A percentile compares a stretch with the other conserved stretches of the same genome.
These are phyloP conservation scores for Scopulariopsis brevicaulis DNA, from an alignment of 2,329 filamentous ascomycete genomes.

Conservation along the genomic window DNA sequence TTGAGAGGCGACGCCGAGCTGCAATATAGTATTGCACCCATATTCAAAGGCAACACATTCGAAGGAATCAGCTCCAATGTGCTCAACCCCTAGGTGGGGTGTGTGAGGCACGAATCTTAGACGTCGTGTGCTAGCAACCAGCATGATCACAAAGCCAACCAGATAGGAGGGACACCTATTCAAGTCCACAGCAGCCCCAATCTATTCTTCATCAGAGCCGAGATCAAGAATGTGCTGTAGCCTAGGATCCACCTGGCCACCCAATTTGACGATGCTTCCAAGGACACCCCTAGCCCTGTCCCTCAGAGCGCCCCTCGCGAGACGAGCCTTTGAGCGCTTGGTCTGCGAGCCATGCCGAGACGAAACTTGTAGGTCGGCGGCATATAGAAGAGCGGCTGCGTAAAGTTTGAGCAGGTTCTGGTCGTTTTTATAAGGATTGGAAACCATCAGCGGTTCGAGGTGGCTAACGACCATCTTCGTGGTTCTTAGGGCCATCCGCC, in stretches of 20 bases:
- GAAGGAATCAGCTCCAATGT: too few species aligned
- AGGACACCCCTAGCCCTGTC: slow-evolving; percentile 13
- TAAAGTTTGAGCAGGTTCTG: neutral
- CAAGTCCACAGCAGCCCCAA: neutral
- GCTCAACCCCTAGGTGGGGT: too few species aligned
- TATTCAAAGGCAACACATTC: too few species aligned
- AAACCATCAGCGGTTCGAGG: neutral
- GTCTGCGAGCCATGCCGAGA: neutral
- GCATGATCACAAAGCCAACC: neutral
- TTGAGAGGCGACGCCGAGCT: too few species aligned
- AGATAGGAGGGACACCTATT: neutral
- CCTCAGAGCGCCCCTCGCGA: slow-evolving; percentile 6
- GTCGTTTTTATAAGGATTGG: neutral
- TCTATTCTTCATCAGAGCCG: neutral
- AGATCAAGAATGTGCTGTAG: neutral
- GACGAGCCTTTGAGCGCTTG: slow-evolving; percentile 12
- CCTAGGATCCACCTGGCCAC: slow-evolving; percentile 15
- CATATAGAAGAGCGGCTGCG: neutral
- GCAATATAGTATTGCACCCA: too few species aligned
- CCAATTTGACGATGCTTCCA: slow-evolving; percentile 15
- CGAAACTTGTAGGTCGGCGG: neutral
- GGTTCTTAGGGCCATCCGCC: neutral
- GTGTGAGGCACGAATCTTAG: too few species aligned
- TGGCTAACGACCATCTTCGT: neutral
- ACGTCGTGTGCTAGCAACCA: too few species aligned